Evolutionary conservation across 2,329 filamentous ascomycete genomes (phyloP), one percentile per base, ranked within the genome.

Genomic region (Lanzia echinophila): DNA sequence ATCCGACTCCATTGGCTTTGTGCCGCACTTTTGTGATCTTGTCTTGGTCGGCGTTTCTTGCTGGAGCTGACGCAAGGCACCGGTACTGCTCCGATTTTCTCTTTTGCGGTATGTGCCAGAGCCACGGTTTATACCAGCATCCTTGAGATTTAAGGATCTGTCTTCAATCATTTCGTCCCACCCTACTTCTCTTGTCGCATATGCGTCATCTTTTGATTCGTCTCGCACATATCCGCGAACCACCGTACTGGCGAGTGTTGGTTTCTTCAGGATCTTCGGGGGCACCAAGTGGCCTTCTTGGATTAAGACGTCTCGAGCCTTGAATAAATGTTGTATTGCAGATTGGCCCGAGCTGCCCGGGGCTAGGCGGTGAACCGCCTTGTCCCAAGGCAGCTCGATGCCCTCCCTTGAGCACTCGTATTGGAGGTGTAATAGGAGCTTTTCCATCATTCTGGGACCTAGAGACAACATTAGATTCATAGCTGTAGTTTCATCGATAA

Each of bases 371-470:
- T 64, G 59, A 11, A 64, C 61, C 12, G 60, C 50, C 2, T 55
- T 49, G 20, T 63, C 59, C 65, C 64, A 67, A 22, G 65, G 65
- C 6, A 67, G 41, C 2, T 31, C 7, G 41, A 58, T 41, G 10
- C 47, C 39, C 28, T 42, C 31, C n/a, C 53, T 50, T 8, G 60
- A 57, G 17, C 53, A 69, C 58, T 76, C 74, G 33, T 73, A 76
- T 11, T 71, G 63, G 0, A 75, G 57, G 52, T 70, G 62, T 0
- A 76, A 63, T 0, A 76, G 54, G 0, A 75, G 58, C 60, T 76
- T 77, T 36, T 77, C 74, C 0, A 67, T 63, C 72, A 77, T 77
- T 10, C 73, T n/a, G n/a, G n/a, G n/a, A n/a, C n/a, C n/a, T n/a
- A n/a, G n/a, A n/a, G n/a, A n/a, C n/a, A n/a, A 70, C 6, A 36